Evolutionary conservation across 345 rosid genomes (phyloP), one percentile per base, ranked within the genome.

Genomic region (Murraya koenigii): DNA sequence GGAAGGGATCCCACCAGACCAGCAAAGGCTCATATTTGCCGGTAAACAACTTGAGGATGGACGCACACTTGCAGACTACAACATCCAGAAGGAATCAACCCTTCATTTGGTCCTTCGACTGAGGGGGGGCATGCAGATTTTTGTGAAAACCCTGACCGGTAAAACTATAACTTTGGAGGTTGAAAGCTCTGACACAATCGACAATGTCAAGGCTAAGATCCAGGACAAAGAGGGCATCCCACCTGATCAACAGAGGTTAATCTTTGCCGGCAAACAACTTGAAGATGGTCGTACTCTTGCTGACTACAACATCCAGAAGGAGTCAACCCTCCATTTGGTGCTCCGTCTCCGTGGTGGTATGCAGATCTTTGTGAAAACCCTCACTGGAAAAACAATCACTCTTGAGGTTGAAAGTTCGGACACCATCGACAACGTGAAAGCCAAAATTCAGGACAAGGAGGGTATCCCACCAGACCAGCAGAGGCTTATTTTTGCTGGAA

Each of bases 11-110:
- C 82, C 82, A 2, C 82, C 82, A 1, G 82, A 79, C 8, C 82
- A 79, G 65, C 82, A 79, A 30, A 35, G 82, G 0, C 56, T 79
- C 5, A 79, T 79, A 4, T 79, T 79, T 33, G 82, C 82, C 22
- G 82, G 82, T 0, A 79, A 79, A 69, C 82, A 79, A 61, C 69
- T 79, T n/a, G 82, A 79, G 41, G 82, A 79, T 47, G 82, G 82
- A 20, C 69, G 82, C 6, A 79, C 78, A 3, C 64, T 79, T 13
- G 78, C 82, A 11, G 82, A 79, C 26, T 79, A 79, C 20, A 74
- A 79, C 39, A 79, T 79, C 22, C 82, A 79, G 30, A 79, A 79
- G 75, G 82, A 79, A 64, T 79, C 82, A 0, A 80, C 82, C 1
- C 76, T 80, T 22, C 83, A 80, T 7, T 66, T 80, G 1, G 82